Base-by-base conservation (phyloP, 129 eudicot genomes). In the Mikania micrantha region DNA sequence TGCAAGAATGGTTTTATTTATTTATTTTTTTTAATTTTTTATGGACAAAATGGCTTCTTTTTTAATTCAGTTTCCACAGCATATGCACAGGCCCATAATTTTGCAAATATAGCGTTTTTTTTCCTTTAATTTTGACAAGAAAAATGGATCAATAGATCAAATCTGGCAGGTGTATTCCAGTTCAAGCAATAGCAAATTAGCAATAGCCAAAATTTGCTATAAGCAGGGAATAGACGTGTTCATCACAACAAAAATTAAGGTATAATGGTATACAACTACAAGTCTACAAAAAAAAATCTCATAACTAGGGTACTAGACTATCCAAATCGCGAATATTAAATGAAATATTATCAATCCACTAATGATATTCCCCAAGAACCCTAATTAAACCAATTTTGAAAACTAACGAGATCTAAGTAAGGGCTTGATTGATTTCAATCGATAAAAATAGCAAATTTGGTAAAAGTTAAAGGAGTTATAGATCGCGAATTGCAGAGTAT, bases 401-500 rank as follows among this genome's bases (percentile, higher is more conserved):
- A 58, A 67, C 17, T 32, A 20, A 67, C 17, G 31, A 59, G 42
- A 74, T 50, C n/a, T n/a, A n/a, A n/a, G 54, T 12, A 20, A 16
- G 49, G 34, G 63, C 34, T 41, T 31, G 29, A 59, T 68, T 48
- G 28, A 40, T 52, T 21, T 64, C 17, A 48, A 67, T 4, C 22
- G 15, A 29, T 60, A 24, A 67, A 20, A 67, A 60, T 12, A 76
- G 32, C 69, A 13, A 68, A 36, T 42, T 76, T 68, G 22, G 17
- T 11, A 36, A 67, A 2, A 47, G 35, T 45, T 69, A 59, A 68
- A 19, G 13, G 20, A 60, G 54, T 35, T 69, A 60, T 7, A 59
- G 70, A 68, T 76, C 70, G 34, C 7, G 35, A 49, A 59, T 68
- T 32, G 63, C 38, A 68, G 66, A 44, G 61, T 38, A 31, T 19